phyloP scores from a whole-genome alignment of 108 stramenopile species.

The Discostella stelligeroides region DNA sequence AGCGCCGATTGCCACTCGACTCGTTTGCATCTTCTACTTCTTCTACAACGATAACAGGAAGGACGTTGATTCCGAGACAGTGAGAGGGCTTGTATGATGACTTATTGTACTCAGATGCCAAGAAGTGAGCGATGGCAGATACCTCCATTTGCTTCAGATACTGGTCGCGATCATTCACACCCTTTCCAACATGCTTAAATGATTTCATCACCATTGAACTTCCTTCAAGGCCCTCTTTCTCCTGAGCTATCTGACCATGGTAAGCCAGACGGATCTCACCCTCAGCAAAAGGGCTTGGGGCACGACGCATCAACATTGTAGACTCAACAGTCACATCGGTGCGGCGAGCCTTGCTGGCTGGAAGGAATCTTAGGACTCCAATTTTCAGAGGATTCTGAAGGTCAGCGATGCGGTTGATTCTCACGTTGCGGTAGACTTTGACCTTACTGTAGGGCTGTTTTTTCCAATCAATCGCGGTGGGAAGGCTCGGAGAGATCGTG shows the following conservation, averaged over 20 bases:
- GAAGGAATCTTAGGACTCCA: constrained; percentile 23
- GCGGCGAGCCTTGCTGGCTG: not conserved
- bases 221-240: constrained; percentile 13
- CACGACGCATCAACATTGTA: constrained; percentile 40
- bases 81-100: constrained; percentile 33
- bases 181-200: constrained; percentile 46
- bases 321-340: constrained; percentile 24
- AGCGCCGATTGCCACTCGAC: constrained; percentile 28
- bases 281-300: constrained; percentile 45
- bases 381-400: constrained; percentile 38
- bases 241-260: constrained; percentile 33
- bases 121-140: constrained; percentile 45
- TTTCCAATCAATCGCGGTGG: constrained; percentile 24
- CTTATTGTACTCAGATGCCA: constrained; percentile 49
- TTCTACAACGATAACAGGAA: constrained; percentile 42
- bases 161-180: constrained; percentile 36
- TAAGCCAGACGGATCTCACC: constrained; percentile 46
- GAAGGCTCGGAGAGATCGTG: constrained; percentile 18
- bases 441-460: constrained; percentile 21
- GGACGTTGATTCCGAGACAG: constrained; percentile 26
- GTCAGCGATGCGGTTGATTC: constrained; percentile 31
- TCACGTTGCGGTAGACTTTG: constrained; percentile 31
- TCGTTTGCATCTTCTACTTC: constrained; percentile 29
- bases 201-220: constrained; percentile 44
- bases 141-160: constrained; percentile 58